phyloP scores from a whole-genome alignment of 2,329 filamentous ascomycete species.

The Penicillium psychrosexuale region DNA sequence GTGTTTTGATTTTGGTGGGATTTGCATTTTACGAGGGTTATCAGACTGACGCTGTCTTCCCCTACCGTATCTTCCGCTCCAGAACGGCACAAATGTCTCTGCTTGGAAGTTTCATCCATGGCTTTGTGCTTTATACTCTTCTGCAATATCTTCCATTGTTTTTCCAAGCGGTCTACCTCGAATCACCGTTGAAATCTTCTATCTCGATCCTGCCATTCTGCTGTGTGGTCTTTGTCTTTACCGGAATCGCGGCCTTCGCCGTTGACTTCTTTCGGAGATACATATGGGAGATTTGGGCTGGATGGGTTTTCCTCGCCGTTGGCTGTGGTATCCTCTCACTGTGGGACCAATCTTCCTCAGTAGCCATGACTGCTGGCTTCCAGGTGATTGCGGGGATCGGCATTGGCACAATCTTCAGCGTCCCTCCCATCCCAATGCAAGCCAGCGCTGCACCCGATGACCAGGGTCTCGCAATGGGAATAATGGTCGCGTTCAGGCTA shows the following conservation, averaged over 20 bases:
- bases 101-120: slow-evolving; percentile 55
- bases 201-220: not conserved
- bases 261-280: not conserved
- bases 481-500: not conserved
- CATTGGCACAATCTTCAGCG: slow-evolving; percentile 1
- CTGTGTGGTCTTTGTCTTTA: not conserved
- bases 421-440: not conserved
- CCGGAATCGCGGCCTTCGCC: not conserved
- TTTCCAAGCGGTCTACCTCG: slow-evolving; percentile 47
- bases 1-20: slow-evolving; percentile 48
- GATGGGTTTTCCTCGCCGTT: not conserved
- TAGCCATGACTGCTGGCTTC: not conserved
- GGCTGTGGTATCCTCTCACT: not conserved
- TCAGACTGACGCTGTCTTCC: slow-evolving; percentile 49
- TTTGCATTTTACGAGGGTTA: slow-evolving; percentile 56
- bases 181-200: slow-evolving; percentile 38
- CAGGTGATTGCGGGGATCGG: not conserved
- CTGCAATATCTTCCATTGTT: slow-evolving; percentile 53
- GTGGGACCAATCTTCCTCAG: slow-evolving; percentile 2
- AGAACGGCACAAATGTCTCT: slow-evolving; percentile 48
- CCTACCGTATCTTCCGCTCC: slow-evolving; percentile 41
- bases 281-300: not conserved
- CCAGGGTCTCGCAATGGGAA: not conserved
- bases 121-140: slow-evolving; percentile 45
- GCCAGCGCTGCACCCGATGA: not conserved